Evolutionary conservation across 176 grass and related monocot genomes (phyloP).

Genomic region (Metroxylon sagu): DNA sequence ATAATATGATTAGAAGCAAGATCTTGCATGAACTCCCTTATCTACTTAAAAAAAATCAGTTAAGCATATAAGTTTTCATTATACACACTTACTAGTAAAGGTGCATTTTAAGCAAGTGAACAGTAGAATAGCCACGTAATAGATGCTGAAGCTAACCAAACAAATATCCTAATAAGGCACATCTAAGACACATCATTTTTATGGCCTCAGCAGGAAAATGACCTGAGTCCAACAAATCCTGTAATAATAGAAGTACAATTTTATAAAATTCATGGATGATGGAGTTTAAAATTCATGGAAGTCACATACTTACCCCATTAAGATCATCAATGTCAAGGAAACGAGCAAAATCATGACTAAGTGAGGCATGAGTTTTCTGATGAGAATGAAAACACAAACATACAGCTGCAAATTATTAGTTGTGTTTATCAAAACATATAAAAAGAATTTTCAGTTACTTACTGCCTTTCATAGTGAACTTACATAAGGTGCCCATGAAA

Average conservation of each 20-base stretch:
- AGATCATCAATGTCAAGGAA: constrained; percentile 80
- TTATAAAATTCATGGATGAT: too few species aligned
- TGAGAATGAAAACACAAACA: constrained; percentile 10
- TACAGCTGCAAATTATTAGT: too few species aligned
- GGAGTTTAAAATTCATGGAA: background rate
- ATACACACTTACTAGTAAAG: too few species aligned
- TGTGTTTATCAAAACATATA: too few species aligned
- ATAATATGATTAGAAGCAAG: constrained; percentile 92
- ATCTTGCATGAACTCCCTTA: constrained; percentile 97
- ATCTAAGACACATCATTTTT: background rate
- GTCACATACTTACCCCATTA: constrained; percentile 54
- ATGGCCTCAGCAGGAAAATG: background rate
- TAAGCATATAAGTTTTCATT: too few species aligned
- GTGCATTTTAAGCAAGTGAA: too few species aligned
- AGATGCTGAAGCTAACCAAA: constrained; percentile 21
- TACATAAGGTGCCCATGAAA: constrained; percentile 92
- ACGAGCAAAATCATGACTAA: constrained; percentile 38
- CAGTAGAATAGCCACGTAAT: too few species aligned
- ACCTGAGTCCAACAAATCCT: too few species aligned
- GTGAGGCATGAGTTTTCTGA: constrained; percentile 60
- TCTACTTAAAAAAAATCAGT: constrained; percentile 2
- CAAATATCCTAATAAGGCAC: constrained; percentile 7
- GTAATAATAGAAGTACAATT: too few species aligned
- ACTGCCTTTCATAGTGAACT: constrained; percentile 28
- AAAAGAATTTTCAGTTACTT: background rate